Evolutionary conservation across 73 alveolate genomes (phyloP), one percentile per base, ranked within the genome.

Genomic region (Paramecium sexaurelia): DNA sequence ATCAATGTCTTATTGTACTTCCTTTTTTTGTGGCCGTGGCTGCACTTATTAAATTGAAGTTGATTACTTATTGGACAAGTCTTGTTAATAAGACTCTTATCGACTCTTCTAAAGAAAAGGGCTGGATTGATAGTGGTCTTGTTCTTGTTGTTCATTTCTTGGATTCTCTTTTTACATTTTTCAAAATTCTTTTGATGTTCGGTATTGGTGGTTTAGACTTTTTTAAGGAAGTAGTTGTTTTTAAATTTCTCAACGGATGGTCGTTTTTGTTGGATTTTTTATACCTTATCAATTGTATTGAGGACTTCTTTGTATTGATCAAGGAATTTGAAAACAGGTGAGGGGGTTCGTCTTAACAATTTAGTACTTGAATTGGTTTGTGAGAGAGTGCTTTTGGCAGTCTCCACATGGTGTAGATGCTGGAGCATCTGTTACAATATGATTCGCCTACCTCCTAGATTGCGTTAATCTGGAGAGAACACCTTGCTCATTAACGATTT

Each of bases 401-500:
- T 40, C 55, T 45, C 90, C 1, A 78, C 90, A 78, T 78, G 90
- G 11, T 78, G 73, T 7, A 78, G 55, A 78, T 78, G 90, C 36
- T 78, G 7, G 10, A 78, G 55, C 90, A 78, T 78, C 41, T 78
- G 41, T 78, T 78, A 13, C 33, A 78, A 33, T 15, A 78, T 78
- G n/a, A 78, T 22, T 19, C 90, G 68, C 73, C 90, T 22, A 24
- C 90, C 90, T 43, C 90, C 90, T 45, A 78, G 29, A 78, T 78
- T 78, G 26, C 90, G 68, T 61, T 78, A 45, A 45, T 78, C 90
- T 40, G 90, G 90, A 45, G 90, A 78, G 41, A 78, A 78, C 29
- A 78, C 45, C 55, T 78, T 78, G 87, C 83, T 61, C 83, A 61
- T 61, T 29, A 61, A 61, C 83, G 83, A 29, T 61, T 29, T 29